A percentile compares a stretch with the other conserved stretches of the same genome.
Conservation (phyloP, 2,329 filamentous ascomycete genomes). For the Bipolaris sorokiniana region DNA sequence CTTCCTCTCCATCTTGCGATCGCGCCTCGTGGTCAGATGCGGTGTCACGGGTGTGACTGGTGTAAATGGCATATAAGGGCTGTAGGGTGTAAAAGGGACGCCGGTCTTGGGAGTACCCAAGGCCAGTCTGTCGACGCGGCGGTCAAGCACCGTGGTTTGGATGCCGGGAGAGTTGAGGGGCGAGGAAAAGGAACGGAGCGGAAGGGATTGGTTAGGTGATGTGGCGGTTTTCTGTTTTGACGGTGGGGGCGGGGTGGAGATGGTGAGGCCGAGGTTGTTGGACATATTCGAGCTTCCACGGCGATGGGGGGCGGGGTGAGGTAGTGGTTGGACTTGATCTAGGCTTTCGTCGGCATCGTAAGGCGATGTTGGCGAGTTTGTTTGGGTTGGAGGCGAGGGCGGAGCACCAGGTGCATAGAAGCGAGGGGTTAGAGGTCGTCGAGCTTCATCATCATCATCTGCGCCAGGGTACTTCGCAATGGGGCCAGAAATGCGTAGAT, state of each 20-base stretch:
- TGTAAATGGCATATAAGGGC: slow-evolving; percentile 79
- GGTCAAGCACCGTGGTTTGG: slow-evolving; percentile 54
- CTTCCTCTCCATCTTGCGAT: slow-evolving; percentile 72
- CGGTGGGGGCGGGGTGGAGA: background rate
- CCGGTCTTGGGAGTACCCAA: slow-evolving; percentile 60
- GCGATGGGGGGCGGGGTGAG: slow-evolving; percentile 44
- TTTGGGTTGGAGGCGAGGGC: slow-evolving; percentile 57
- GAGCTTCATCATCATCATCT: slow-evolving; percentile 54
- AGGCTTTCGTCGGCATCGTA: slow-evolving; percentile 45
- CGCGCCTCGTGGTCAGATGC: slow-evolving; percentile 72
- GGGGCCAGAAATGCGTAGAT: slow-evolving; percentile 64
- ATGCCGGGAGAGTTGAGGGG: slow-evolving; percentile 40
- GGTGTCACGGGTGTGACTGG: slow-evolving; percentile 78
- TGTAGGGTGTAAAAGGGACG: slow-evolving; percentile 73
- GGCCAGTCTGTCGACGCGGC: slow-evolving; percentile 39
- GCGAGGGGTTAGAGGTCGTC: slow-evolving; percentile 62
- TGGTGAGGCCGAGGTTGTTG: slow-evolving; percentile 19
- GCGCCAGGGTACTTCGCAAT: slow-evolving; percentile 54
- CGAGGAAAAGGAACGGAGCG: slow-evolving; percentile 44
- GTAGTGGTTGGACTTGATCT: slow-evolving; percentile 46
- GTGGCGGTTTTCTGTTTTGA: slow-evolving; percentile 16
- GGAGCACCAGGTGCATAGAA: slow-evolving; percentile 61
- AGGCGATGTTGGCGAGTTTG: slow-evolving; percentile 41
- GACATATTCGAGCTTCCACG: slow-evolving; percentile 17
- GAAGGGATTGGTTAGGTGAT: slow-evolving; percentile 34